Base-by-base conservation (phyloP, 2,329 filamentous ascomycete species). In the Sclerotinia borealis region DNA sequence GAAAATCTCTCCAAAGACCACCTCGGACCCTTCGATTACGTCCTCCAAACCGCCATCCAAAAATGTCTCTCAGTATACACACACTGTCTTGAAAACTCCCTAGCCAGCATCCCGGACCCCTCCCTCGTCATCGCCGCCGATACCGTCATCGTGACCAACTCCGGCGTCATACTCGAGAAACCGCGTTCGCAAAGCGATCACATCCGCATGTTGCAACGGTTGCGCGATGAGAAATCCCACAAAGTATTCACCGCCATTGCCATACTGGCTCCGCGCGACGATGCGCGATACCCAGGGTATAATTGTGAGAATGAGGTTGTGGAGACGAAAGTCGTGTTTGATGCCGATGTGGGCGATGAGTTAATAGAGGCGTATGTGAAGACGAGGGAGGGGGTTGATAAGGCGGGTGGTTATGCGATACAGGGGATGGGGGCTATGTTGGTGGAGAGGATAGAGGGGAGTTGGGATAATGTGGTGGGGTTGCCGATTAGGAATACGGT, bases 341-440 rank as follows among this genome's bases (percentile, higher is more conserved):
- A 92, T 73, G 77, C 81, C 64, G 84, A 83, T 49, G 80, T 88
- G 5, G 85, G 86, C 17, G 93, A 99, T 77, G 92, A 96, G 65
- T 83, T 96, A 69, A 98, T 80, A 91, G 95, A 27, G 90, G 68
- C 79, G 6, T 93, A 93, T 74, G 89, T 93, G 64, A 83, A 82
- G 72, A 97, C 93, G 27, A 83, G 93, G 62, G 95, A 99, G 79
- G 95, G 95, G 2, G 92, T 86, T 13, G 95, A 98, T 76, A 99
- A 98, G 80, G 95, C 95, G 0, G 95, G 95, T 2, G 95, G 95
- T 0, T 99, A 99, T 76, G 95, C 92, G 1, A 85, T 99, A 60
- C 95, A 99, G 77, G 95, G 93, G 0, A 80, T 93, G 13, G 95
- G 91, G 1, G 89, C 90, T 10, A 87, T 97, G 74, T 77, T 99